phyloP scores from a whole-genome alignment of 768 basidiomycete species.

The Mycena epipterygia region DNA sequence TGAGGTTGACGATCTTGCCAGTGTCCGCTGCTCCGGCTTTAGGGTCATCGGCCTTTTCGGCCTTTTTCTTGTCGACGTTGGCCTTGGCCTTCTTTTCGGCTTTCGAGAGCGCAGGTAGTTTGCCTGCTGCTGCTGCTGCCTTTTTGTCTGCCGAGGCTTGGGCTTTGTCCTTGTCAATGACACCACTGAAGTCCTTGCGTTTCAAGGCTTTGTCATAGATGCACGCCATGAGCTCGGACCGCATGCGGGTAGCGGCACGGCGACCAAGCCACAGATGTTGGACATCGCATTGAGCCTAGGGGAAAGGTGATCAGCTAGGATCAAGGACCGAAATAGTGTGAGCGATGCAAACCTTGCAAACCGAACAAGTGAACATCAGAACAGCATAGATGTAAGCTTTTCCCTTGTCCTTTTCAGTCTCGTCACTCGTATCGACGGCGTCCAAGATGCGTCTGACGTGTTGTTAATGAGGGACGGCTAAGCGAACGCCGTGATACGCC shows the following conservation, averaged over 20 bases:
- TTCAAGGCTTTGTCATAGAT: slow-evolving; percentile 93
- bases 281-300: slow-evolving; percentile 73
- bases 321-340: slow-evolving; percentile 53
- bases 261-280: slow-evolving; percentile 88
- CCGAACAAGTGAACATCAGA: slow-evolving; percentile 74
- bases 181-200: slow-evolving; percentile 86
- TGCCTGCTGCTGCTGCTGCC: slow-evolving; percentile 12
- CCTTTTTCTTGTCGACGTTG: slow-evolving; percentile 55
- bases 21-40: slow-evolving; percentile 74
- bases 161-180: slow-evolving; percentile 57
- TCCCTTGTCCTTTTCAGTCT: slow-evolving; percentile 64
- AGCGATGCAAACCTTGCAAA: slow-evolving; percentile 58
- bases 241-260: slow-evolving; percentile 79
- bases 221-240: slow-evolving; percentile 84
- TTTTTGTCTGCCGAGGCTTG: slow-evolving; percentile 34
- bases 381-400: slow-evolving; percentile 86
- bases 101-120: slow-evolving; percentile 11
- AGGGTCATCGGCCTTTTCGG: slow-evolving; percentile 63
- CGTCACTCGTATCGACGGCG: slow-evolving; percentile 52
- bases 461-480: background rate
- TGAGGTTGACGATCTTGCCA: slow-evolving; percentile 91
- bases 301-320: background rate
- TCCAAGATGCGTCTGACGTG: slow-evolving; percentile 33
- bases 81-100: slow-evolving; percentile 39
- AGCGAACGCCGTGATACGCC: slow-evolving; percentile 30